These are phyloP conservation scores for Rhynchosporium secalis DNA, from an alignment of 2,329 filamentous ascomycete species.

Conservation along the genomic window DNA sequence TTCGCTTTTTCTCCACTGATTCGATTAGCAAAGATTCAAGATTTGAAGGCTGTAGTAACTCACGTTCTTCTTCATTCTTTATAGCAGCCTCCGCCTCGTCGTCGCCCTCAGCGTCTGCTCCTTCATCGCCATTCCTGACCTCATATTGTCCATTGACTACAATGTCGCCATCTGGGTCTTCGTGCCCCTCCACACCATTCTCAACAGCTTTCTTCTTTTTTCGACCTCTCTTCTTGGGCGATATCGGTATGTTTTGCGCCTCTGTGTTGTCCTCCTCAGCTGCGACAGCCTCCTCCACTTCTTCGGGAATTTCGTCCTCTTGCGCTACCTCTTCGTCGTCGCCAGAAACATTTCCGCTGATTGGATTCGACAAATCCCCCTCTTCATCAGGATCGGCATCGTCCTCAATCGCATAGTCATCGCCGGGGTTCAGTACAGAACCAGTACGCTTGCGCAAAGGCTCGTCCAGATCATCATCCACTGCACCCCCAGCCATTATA, in stretches of 20 bases:
- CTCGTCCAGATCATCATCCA: conserved; percentile 41
- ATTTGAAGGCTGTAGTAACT: conserved; percentile 34
- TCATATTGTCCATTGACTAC: conserved; percentile 35
- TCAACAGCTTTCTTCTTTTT: conserved; percentile 41
- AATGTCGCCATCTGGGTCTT: conserved; percentile 33
- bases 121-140: conserved; percentile 49
- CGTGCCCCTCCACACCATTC: conserved; percentile 32
- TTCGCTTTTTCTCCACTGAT: conserved; percentile 73
- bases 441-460: conserved; percentile 53
- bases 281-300: conserved; percentile 43
- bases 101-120: conserved; percentile 56
- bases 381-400: conserved; percentile 47
- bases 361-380: conserved; percentile 38
- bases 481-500: conserved; percentile 36
- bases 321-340: conserved; percentile 43
- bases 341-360: conserved; percentile 38
- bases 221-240: conserved; percentile 40
- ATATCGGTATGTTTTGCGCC: conserved; percentile 28
- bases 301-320: conserved; percentile 49
- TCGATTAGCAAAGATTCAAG: conserved; percentile 35
- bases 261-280: conserved; percentile 44
- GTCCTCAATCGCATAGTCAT: conserved; percentile 49
- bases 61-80: conserved; percentile 66
- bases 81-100: conserved; percentile 60
- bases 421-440: conserved; percentile 46